phyloP scores from a whole-genome alignment of 2,329 filamentous ascomycete species.

The Ceratocystiopsis sp. region DNA sequence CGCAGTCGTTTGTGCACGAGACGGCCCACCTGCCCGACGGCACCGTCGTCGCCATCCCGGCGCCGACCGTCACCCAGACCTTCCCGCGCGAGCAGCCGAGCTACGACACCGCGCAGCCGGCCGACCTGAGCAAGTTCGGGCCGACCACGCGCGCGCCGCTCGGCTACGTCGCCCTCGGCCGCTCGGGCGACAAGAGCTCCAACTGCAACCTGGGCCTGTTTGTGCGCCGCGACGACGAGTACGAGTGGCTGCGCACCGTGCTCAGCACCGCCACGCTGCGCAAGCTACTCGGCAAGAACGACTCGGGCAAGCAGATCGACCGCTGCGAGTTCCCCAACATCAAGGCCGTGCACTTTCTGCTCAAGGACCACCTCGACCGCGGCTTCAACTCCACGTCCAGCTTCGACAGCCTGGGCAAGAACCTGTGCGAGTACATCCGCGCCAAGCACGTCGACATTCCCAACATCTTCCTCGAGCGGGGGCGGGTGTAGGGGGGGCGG shows the following conservation, averaged over 20 bases:
- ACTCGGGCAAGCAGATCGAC: slow-evolving; percentile 19
- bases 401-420: slow-evolving; percentile 34
- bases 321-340: slow-evolving; percentile 27
- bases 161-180: slow-evolving; percentile 5
- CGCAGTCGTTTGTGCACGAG: slow-evolving; percentile 12
- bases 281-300: slow-evolving; percentile 24
- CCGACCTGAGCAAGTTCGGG: slow-evolving; percentile 1
- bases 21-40: slow-evolving; percentile 10
- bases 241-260: slow-evolving; percentile 20
- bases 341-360: slow-evolving; percentile 12
- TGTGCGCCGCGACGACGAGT: slow-evolving; percentile 21
- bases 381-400: slow-evolving; percentile 29
- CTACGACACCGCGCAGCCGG: neutral
- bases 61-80: slow-evolving; percentile 10
- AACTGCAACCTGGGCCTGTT: slow-evolving; percentile 20
- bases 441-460: neutral
- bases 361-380: slow-evolving; percentile 12
- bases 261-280: slow-evolving; percentile 21
- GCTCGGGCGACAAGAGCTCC: slow-evolving; percentile 18
- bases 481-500: no score
- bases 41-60: slow-evolving; percentile 9
- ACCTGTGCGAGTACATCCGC: slow-evolving; percentile 24
- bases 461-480: neutral
- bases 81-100: slow-evolving; percentile 9
- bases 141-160: slow-evolving; percentile 4